Conservation (phyloP, 768 basidiomycete species). For the Panellus pusillus region DNA sequence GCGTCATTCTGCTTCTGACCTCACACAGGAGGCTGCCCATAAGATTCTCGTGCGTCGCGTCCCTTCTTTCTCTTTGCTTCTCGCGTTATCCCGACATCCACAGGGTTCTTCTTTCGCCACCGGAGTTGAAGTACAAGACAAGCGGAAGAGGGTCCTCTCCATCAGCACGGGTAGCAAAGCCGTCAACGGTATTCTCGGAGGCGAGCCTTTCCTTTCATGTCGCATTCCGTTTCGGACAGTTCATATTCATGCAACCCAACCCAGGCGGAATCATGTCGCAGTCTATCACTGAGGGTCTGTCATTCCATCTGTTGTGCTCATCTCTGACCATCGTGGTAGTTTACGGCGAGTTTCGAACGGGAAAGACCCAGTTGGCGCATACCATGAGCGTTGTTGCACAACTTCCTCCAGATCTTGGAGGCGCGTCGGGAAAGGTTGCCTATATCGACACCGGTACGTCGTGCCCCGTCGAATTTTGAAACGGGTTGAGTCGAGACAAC, state of each 20-base stretch:
- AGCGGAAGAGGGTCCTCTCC: slow-evolving; percentile 71
- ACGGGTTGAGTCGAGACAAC: slow-evolving; percentile 11
- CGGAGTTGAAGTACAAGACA: slow-evolving; percentile 88
- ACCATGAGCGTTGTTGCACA: slow-evolving; percentile 92
- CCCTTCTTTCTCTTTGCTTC: neutral
- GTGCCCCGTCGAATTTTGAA: neutral
- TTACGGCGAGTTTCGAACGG: slow-evolving; percentile 95
- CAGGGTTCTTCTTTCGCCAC: slow-evolving; percentile 92
- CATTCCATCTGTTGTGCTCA: neutral
- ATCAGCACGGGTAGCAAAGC: slow-evolving; percentile 94
- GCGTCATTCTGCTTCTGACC: neutral
- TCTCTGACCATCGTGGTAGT: slow-evolving; percentile 44
- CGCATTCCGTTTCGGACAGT: neutral
- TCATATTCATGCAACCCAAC: neutral
- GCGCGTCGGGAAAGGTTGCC: slow-evolving; percentile 91
- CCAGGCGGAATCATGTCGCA: slow-evolving; percentile 89
- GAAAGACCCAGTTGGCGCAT: slow-evolving; percentile 94
- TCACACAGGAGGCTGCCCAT: slow-evolving; percentile 79
- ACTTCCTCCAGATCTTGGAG: slow-evolving; percentile 86
- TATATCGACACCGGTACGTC: slow-evolving; percentile 79
- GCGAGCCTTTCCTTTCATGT: slow-evolving; percentile 31
- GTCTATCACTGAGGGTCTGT: slow-evolving; percentile 84
- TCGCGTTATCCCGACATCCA: neutral
- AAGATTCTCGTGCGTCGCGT: slow-evolving; percentile 67
- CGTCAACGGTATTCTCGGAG: slow-evolving; percentile 87